Evolutionary conservation across 352 stramenopile genomes (phyloP).

Genomic region (Pythium grandisporangium): DNA sequence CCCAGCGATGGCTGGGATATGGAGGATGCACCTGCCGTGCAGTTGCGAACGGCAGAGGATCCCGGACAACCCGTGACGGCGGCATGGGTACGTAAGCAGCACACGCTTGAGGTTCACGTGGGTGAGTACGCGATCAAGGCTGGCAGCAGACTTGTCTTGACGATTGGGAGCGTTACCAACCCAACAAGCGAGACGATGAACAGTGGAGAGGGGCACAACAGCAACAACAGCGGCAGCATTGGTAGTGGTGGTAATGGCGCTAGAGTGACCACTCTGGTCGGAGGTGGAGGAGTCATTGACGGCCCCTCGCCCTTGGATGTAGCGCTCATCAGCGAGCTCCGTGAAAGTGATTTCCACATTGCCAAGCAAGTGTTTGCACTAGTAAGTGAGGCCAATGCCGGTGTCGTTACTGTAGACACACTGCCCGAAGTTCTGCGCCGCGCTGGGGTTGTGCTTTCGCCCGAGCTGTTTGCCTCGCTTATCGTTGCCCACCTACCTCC

Average conservation of each 20-base stretch:
- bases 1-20: slow-evolving; percentile 51
- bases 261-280: slow-evolving; percentile 38
- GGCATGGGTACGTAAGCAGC: slow-evolving; percentile 33
- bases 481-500: slow-evolving; percentile 18
- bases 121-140: not conserved
- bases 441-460: slow-evolving; percentile 4
- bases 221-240: not conserved
- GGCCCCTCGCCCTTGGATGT: slow-evolving; percentile 44
- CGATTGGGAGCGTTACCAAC: slow-evolving; percentile 36
- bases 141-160: slow-evolving; percentile 20
- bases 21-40: slow-evolving; percentile 26
- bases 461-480: slow-evolving; percentile 28
- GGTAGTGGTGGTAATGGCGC: not conserved
- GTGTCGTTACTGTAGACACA: slow-evolving; percentile 11
- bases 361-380: slow-evolving; percentile 20
- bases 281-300: slow-evolving; percentile 46
- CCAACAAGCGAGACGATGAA: slow-evolving; percentile 31
- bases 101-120: slow-evolving; percentile 37
- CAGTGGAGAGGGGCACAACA: too few species aligned
- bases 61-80: slow-evolving; percentile 19
- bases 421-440: slow-evolving; percentile 27
- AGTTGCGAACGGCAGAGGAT: slow-evolving; percentile 22
- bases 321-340: slow-evolving; percentile 53
- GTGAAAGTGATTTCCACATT: slow-evolving; percentile 38
- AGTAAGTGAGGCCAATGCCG: slow-evolving; percentile 9